These are phyloP conservation scores for Periconia macrospinosa DNA, from an alignment of 2,329 filamentous ascomycete genomes.

Conservation along the genomic window DNA sequence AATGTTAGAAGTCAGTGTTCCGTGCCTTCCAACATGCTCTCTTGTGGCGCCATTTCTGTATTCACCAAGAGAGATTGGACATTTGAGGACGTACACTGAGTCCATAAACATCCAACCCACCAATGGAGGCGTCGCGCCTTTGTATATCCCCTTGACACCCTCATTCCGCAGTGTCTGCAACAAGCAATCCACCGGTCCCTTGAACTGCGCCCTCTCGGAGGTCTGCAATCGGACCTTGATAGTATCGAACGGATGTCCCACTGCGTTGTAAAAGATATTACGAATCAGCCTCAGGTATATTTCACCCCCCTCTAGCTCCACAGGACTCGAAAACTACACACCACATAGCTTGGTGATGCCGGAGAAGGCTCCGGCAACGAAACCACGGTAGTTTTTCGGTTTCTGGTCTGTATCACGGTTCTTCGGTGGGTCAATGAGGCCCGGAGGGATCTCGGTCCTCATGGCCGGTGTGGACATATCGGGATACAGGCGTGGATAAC, in stretches of 20 bases:
- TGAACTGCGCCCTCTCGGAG: conserved; percentile 74
- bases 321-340: too few relatives aligned
- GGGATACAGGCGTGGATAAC: conserved; percentile 2
- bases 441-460: conserved; percentile 33
- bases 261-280: conserved; percentile 34
- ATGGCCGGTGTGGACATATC: conserved; percentile 39
- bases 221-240: conserved; percentile 96
- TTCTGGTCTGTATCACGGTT: conserved; percentile 19
- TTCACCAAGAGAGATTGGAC: too few relatives aligned
- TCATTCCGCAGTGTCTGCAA: conserved; percentile 83
- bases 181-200: conserved; percentile 82
- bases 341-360: conserved; percentile 87
- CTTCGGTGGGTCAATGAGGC: conserved; percentile 29
- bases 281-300: conserved; percentile 14
- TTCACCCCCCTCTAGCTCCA: too few relatives aligned
- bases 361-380: conserved; percentile 93
- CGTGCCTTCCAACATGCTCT: conserved; percentile 1
- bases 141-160: conserved; percentile 84
- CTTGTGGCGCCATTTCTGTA: not conserved
- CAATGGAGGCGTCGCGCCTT: conserved; percentile 87
- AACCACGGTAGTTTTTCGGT: conserved; percentile 81
- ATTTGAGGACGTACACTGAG: conserved; percentile 53
- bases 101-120: conserved; percentile 99
- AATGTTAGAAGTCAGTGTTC: conserved; percentile 7
- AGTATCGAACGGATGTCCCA: conserved; percentile 83